Percentiles rank a stretch among this genome's conserved stretches.
Evolutionary conservation across 805 yeast species (phyloP).

Genomic region (Yarrowia sp.): DNA sequence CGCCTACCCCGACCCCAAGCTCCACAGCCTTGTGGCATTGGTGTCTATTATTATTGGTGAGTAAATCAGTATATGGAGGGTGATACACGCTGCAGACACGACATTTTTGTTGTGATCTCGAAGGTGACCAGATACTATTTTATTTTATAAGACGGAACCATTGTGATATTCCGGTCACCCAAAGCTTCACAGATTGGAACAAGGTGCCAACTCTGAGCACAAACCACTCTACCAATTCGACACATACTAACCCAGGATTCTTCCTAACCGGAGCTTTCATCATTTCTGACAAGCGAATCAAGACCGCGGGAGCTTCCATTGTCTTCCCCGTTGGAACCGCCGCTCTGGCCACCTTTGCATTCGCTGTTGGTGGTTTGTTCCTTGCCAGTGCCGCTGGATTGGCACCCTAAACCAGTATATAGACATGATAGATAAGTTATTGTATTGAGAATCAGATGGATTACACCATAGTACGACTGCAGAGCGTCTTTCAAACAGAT

Average conservation of each 20-base stretch:
- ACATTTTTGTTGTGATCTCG: too few species aligned
- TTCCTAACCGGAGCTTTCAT: conserved; percentile 18
- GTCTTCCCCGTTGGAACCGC: conserved; percentile 21
- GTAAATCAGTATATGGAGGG: neutral
- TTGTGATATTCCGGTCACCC: too few species aligned
- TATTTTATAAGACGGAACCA: too few species aligned
- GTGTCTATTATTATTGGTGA: conserved; percentile 15
- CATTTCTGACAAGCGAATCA: conserved; percentile 19
- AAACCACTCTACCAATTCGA: neutral
- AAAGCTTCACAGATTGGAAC: too few species aligned
- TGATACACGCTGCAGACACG: neutral
- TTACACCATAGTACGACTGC: too few species aligned
- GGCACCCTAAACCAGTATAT: conserved; percentile 12
- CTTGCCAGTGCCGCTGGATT: conserved; percentile 23
- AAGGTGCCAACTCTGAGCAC: too few species aligned
- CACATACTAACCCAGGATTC: conserved; percentile 19
- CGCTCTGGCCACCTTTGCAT: conserved; percentile 22
- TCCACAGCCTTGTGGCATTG: conserved; percentile 14
- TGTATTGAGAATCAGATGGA: neutral
- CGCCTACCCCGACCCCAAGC: conserved; percentile 13
- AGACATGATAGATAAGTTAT: conserved; percentile 13
- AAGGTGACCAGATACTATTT: too few species aligned
- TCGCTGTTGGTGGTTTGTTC: conserved; percentile 21
- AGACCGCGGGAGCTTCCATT: neutral
- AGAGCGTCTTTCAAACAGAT: too few species aligned